A percentile compares a stretch with the other conserved stretches of the same genome.
These are phyloP conservation scores for Colletotrichum musicola DNA, from an alignment of 2,329 filamentous ascomycete genomes.

Conservation along the genomic window DNA sequence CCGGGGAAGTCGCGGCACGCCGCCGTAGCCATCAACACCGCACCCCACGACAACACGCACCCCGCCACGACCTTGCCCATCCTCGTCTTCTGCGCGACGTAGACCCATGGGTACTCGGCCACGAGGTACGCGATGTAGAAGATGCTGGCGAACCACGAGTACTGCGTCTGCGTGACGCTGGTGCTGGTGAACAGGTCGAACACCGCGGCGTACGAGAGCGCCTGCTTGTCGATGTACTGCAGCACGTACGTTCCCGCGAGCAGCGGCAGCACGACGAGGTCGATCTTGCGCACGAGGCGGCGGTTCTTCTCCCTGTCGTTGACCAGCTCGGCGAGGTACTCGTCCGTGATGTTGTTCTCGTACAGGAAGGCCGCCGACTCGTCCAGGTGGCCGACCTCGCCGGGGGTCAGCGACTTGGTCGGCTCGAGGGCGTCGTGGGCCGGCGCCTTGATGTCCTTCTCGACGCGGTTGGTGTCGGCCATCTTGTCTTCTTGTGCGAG, in stretches of 20 bases:
- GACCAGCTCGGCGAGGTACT: slow-evolving; percentile 58
- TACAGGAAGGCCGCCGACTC: slow-evolving; percentile 62
- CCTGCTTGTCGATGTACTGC: slow-evolving; percentile 69
- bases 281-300: slow-evolving; percentile 58
- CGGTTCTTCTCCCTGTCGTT: slow-evolving; percentile 51
- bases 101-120: slow-evolving; percentile 55
- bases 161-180: slow-evolving; percentile 59
- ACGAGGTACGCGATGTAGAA: slow-evolving; percentile 66
- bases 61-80: slow-evolving; percentile 51
- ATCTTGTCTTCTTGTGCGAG: slow-evolving; percentile 8
- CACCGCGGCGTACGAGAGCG: slow-evolving; percentile 65
- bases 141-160: slow-evolving; percentile 67
- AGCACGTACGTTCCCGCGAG: slow-evolving; percentile 63
- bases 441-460: slow-evolving; percentile 23
- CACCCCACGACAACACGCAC: slow-evolving; percentile 51
- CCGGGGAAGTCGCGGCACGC: slow-evolving; percentile 56
- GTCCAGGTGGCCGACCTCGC: slow-evolving; percentile 53
- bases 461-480: slow-evolving; percentile 6
- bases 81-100: slow-evolving; percentile 49
- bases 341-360: slow-evolving; percentile 58
- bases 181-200: slow-evolving; percentile 67
- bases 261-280: slow-evolving; percentile 63
- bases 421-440: slow-evolving; percentile 36
- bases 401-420: slow-evolving; percentile 32
- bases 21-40: slow-evolving; percentile 57